These are phyloP conservation scores for Dendryphion nanum DNA, from an alignment of 2,329 filamentous ascomycete genomes.

Conservation along the genomic window DNA sequence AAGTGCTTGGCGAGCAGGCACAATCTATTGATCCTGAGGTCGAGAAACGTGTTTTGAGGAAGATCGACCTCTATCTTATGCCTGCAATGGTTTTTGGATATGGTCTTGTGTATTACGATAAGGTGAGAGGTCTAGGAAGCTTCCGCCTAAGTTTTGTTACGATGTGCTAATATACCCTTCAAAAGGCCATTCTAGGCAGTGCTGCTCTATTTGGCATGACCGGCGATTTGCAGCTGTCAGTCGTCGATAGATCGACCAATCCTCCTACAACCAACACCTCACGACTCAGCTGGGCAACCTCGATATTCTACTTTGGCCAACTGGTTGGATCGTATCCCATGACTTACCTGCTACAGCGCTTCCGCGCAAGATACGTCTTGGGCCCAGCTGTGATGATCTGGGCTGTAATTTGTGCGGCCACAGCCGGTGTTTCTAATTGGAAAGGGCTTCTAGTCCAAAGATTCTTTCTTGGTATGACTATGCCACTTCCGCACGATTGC, in stretches of 20 bases:
- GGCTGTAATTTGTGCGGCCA: conserved; percentile 66
- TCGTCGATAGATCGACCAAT: conserved; percentile 50
- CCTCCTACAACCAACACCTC: conserved; percentile 63
- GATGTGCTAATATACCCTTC: not conserved
- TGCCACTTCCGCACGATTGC: too few relatives aligned
- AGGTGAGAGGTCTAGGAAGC: conserved; percentile 38
- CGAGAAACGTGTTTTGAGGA: conserved; percentile 58
- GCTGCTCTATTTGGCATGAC: conserved; percentile 78
- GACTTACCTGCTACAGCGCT: conserved; percentile 68
- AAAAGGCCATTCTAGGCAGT: conserved; percentile 66
- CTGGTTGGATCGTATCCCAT: conserved; percentile 71
- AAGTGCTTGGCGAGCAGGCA: conserved; percentile 58
- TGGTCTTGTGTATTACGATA: conserved; percentile 70
- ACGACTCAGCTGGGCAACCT: conserved; percentile 73
- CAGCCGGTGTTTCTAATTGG: conserved; percentile 64
- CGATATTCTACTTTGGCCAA: conserved; percentile 79
- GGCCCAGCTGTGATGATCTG: conserved; percentile 64
- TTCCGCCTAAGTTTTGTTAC: not conserved
- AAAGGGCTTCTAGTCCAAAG: conserved; percentile 59
- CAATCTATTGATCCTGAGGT: conserved; percentile 55
- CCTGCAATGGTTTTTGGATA: conserved; percentile 63
- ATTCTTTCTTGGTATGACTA: conserved; percentile 47
- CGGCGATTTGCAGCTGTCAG: conserved; percentile 59
- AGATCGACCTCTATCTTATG: conserved; percentile 67
- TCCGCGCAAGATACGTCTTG: conserved; percentile 63